A percentile compares a stretch with the other conserved stretches of the same genome.
phyloP scores from a whole-genome alignment of 805 yeast species.

The Saccharomycopsis microspora region DNA sequence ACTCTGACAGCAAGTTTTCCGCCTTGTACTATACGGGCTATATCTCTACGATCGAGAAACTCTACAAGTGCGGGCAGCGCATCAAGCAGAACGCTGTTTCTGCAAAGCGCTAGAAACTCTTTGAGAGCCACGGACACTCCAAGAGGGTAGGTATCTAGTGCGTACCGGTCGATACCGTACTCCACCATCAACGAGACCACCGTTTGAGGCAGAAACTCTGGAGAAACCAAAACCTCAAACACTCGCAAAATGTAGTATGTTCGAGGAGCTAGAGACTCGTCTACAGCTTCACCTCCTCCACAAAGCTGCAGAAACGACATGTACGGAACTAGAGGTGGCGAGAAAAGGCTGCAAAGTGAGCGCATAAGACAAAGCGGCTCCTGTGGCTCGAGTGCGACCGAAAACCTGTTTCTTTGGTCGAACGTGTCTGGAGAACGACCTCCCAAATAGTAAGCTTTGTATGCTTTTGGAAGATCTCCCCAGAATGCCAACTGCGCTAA shows the following conservation, averaged over 20 bases:
- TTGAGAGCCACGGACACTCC: conserved; percentile 62
- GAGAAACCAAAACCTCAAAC: conserved; percentile 51
- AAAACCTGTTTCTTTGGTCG: conserved; percentile 9
- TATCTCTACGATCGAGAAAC: conserved; percentile 59
- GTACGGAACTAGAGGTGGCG: conserved; percentile 36
- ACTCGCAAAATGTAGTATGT: conserved; percentile 46
- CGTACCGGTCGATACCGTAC: conserved; percentile 36
- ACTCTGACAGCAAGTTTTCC: neutral
- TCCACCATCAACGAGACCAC: conserved; percentile 54
- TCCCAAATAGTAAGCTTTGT: conserved; percentile 48
- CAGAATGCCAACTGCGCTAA: conserved; percentile 51
- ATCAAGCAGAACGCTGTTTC: conserved; percentile 30
- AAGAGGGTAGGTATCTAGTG: conserved; percentile 59
- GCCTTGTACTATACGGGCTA: conserved; percentile 23
- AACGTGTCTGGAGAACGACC: conserved; percentile 17
- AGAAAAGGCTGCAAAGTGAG: conserved; percentile 42
- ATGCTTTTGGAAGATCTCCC: conserved; percentile 64
- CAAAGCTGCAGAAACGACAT: conserved; percentile 56
- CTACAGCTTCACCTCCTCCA: conserved; percentile 50
- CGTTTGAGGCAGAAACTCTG: conserved; percentile 37
- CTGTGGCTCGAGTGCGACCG: conserved; percentile 32
- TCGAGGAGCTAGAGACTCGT: conserved; percentile 53
- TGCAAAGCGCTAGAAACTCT: conserved; percentile 45
- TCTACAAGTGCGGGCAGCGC: conserved; percentile 34
- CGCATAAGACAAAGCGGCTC: conserved; percentile 51